These are phyloP conservation scores for Lachancea meyersii DNA, from an alignment of 805 yeast genomes.

Conservation along the genomic window DNA sequence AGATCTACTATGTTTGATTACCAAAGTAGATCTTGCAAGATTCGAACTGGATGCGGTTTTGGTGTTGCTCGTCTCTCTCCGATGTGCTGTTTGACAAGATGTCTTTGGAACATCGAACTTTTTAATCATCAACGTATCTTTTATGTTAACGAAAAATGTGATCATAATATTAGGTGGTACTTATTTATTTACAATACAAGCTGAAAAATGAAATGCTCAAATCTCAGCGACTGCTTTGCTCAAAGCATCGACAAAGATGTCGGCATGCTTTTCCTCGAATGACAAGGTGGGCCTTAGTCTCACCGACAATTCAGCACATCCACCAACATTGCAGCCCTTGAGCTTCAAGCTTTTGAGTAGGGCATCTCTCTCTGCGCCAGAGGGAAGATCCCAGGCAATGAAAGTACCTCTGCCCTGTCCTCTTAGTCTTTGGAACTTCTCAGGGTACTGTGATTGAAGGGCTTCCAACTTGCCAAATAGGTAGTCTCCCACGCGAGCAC, in stretches of 20 bases:
- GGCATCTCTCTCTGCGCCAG: conserved; percentile 40
- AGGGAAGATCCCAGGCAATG: conserved; percentile 56
- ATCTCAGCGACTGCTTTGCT: conserved; percentile 29
- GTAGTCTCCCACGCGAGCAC: conserved; percentile 50
- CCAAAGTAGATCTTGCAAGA: no score
- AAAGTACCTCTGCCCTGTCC: conserved; percentile 60
- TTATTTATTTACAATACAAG: not conserved
- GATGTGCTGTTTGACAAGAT: no score
- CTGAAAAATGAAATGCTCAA: no score
- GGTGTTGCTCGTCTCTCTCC: no score
- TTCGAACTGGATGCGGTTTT: no score
- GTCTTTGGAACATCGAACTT: no score
- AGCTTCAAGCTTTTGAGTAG: conserved; percentile 42
- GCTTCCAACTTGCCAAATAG: conserved; percentile 39
- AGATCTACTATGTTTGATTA: no score
- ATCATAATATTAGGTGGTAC: no score
- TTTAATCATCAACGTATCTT: no score
- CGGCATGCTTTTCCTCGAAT: conserved; percentile 57
- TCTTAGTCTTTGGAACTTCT: conserved; percentile 44
- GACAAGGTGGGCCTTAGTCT: conserved; percentile 63
- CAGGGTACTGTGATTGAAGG: conserved; percentile 37
- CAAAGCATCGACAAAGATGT: conserved; percentile 43
- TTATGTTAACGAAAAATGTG: no score
- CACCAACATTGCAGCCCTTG: conserved; percentile 61
- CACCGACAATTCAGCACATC: conserved; percentile 53